Evolutionary conservation across 176 grass and related monocot species (phyloP), one percentile per base, ranked within the genome.

Genomic region (Otatea glauca): DNA sequence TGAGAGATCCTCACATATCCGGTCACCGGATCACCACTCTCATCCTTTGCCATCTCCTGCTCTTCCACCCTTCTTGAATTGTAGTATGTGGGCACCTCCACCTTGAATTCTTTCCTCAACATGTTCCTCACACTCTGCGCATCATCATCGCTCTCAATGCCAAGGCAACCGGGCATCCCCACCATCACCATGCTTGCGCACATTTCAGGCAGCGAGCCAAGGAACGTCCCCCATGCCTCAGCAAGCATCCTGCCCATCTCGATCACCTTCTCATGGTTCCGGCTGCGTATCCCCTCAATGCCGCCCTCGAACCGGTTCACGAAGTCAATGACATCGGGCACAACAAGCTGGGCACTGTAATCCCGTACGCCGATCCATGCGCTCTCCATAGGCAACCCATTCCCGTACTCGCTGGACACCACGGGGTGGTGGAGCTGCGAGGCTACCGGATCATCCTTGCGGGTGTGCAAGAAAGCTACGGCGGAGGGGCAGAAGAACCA

Each of bases 401-500:
- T 98, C 0, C 96, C 96, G 35, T 98, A 98, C 70, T 98, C 93
- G n/a, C 93, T 88, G 0, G 96, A 98, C 32, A 98, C 93, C 8
- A 98, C 96, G 18, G 96, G 96, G 35, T 98, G 96, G 75, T 98
- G 96, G 85, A 98, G 92, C 67, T 91, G 70, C 50, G 70, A 59
- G 9, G 84, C 62, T n/a, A 84, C 54, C 0, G 85, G 74, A n/a
- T 43, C 70, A 25, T 87, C 90, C 45, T 93, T 96, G 50, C 88
- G 68, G 45, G 85, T 92, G 81, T 98, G 85, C 67, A 98, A 77
- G 66, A 98, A 98, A 3, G 96, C 96, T 16, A 98, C 89, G 0
- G 93, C 94, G 25, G 96, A 90, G 2, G 96, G 96, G 61, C 89
- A 94, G 44, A 99, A 99, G 85, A 99, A 92, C 93, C 96, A 99